Conservation (phyloP, 2,329 filamentous ascomycete species). For the Plectosphaerella plurivora region DNA sequence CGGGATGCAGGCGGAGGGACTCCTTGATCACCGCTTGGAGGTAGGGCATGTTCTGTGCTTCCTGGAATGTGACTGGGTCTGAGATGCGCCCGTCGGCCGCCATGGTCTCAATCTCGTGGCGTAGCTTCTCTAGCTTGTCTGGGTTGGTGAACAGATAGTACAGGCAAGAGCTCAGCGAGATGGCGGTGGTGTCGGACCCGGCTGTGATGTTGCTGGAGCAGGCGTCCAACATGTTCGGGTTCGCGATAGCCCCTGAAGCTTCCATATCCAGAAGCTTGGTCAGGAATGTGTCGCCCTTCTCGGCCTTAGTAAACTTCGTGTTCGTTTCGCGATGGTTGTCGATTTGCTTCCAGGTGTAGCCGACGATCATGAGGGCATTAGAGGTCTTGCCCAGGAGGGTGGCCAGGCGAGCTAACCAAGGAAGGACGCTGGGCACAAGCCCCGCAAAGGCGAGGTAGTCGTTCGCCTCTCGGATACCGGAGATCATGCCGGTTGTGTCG, state of each 20-base stretch:
- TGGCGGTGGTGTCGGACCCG: conserved; percentile 30
- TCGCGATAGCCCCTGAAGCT: conserved; percentile 31
- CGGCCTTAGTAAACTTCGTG: not conserved
- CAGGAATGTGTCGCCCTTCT: conserved; percentile 3
- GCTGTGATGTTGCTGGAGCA: conserved; percentile 18
- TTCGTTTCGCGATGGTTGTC: not conserved
- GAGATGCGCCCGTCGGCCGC: conserved; percentile 3
- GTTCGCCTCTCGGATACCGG: conserved; percentile 13
- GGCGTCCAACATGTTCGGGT: conserved; percentile 15
- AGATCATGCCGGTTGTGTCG: conserved; percentile 38
- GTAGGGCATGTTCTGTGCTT: conserved; percentile 31
- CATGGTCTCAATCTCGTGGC: conserved; percentile 29
- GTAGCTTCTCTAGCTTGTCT: conserved; percentile 23
- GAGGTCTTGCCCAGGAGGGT: no score
- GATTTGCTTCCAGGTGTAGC: not conserved
- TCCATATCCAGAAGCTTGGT: conserved; percentile 24
- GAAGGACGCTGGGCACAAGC: conserved; percentile 6
- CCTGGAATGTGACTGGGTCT: conserved; percentile 16
- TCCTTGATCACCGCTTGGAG: conserved; percentile 50
- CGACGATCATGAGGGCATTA: not conserved
- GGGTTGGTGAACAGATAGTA: conserved; percentile 22
- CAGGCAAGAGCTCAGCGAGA: conserved; percentile 23
- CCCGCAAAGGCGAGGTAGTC: conserved; percentile 9
- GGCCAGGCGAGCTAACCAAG: no score
- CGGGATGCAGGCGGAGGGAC: conserved; percentile 43